phyloP scores from a whole-genome alignment of 225 moss, liverwort and hornwort genomes.

The Polytrichum formosum region DNA sequence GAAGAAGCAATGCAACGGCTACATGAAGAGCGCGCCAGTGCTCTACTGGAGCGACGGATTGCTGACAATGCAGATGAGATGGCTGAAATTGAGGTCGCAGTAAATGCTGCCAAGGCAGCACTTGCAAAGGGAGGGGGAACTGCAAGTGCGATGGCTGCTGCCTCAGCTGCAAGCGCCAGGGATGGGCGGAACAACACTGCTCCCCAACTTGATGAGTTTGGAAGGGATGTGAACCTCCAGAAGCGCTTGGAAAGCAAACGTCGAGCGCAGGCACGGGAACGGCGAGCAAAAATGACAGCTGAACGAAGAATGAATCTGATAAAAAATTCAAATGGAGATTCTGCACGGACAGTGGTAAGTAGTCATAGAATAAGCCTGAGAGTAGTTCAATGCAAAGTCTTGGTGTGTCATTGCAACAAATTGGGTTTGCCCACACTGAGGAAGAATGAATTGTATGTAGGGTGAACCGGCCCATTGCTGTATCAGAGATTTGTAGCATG shows the following conservation, averaged over 20 bases:
- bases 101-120: conserved; percentile 72
- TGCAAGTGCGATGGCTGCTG: conserved; percentile 63
- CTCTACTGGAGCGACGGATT: conserved; percentile 72
- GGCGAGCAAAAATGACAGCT: conserved; percentile 48
- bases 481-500: too few species aligned
- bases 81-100: conserved; percentile 82
- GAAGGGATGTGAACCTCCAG: conserved; percentile 93
- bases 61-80: conserved; percentile 88
- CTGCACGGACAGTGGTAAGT: conserved; percentile 42
- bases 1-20: conserved; percentile 98
- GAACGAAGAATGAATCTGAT: conserved; percentile 41
- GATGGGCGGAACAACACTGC: conserved; percentile 52
- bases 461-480: too few species aligned
- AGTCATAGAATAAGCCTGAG: background rate
- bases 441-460: background rate
- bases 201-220: conserved; percentile 92
- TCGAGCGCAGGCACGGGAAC: conserved; percentile 73
- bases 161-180: conserved; percentile 61
- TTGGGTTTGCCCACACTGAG: too few species aligned
- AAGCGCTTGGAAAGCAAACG: conserved; percentile 84
- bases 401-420: too few species aligned
- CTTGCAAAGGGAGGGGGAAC: conserved; percentile 77
- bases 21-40: conserved; percentile 96
- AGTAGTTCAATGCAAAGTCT: too few species aligned
- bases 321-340: conserved; percentile 54